Evolutionary conservation across 768 basidiomycete species (phyloP), one percentile per base, ranked within the genome.

Genomic region (Chiua virens): DNA sequence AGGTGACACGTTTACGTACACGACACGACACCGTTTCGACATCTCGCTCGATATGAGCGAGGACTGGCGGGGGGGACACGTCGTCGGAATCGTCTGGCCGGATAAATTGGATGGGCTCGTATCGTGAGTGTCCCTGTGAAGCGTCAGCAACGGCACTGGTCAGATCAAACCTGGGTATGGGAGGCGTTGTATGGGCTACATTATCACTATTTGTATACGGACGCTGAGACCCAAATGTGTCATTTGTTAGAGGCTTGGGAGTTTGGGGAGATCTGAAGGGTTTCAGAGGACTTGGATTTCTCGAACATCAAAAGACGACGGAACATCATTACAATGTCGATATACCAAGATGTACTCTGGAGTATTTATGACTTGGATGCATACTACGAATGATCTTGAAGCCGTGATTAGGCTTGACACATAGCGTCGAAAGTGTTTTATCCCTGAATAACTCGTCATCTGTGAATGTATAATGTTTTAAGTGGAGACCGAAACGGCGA

Each of bases 191-290:
- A 34, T 17, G 53, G 56, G 36, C 25, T 69, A 11, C 45, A 56
- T 2, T n/a, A 37, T 3, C 18, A 39, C 0, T 47, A 40, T 18
- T 20, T 67, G 18, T 56, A 61, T 5, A 57, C 61, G 35, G 59
- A 60, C 22, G 45, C n/a, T 37, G 39, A 54, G 17, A 57, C 54
- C 13, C 64, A 64, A 15, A 69, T 65, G 67, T 39, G 11, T 22
- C 56, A 50, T 40, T 46, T 69, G 8, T 52, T 69, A 46, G 67
- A 69, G 25, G 60, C 62, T 18, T 67, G 64, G 66, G 67, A 67
- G 25, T 18, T 49, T 14, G 59, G 61, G 5, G 61, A 68, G 17
- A 59, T 67, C 35, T 67, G n/a, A n/a, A n/a, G n/a, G n/a, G n/a
- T n/a, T n/a, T n/a, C n/a, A n/a, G n/a, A n/a, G 13, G 4, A 34